Conservation (phyloP, 2,329 filamentous ascomycete species). For the Cercospora sesami region DNA sequence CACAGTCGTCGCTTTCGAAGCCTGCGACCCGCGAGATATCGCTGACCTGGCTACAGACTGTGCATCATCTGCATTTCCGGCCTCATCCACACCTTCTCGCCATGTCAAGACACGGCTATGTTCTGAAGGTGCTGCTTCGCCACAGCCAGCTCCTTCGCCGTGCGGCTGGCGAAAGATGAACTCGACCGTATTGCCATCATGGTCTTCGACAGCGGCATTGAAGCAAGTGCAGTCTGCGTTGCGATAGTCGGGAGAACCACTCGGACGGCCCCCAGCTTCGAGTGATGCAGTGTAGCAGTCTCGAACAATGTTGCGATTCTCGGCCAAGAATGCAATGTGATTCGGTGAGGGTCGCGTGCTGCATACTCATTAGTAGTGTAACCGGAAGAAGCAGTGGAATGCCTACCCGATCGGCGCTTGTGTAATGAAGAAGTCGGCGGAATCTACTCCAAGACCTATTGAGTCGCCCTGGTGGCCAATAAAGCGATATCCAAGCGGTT, state of each 20-base stretch:
- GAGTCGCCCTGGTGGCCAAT: slow-evolving; percentile 62
- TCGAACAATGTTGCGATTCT: slow-evolving; percentile 64
- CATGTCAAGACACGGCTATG: slow-evolving; percentile 49
- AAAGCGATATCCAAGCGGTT: slow-evolving; percentile 75
- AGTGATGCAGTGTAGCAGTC: slow-evolving; percentile 71
- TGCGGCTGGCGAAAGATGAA: slow-evolving; percentile 60
- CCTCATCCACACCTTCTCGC: slow-evolving; percentile 43
- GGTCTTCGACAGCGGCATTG: slow-evolving; percentile 67
- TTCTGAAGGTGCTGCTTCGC: slow-evolving; percentile 43
- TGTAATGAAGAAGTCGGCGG: slow-evolving; percentile 64
- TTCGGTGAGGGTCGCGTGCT: slow-evolving; percentile 36
- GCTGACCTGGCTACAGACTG: slow-evolving; percentile 26
- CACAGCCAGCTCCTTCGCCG: slow-evolving; percentile 39
- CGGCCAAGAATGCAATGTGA: slow-evolving; percentile 63
- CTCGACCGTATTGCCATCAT: slow-evolving; percentile 82
- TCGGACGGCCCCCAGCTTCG: slow-evolving; percentile 62
- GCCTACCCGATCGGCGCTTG: slow-evolving; percentile 61
- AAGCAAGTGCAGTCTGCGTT: slow-evolving; percentile 58
- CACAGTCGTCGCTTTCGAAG: slow-evolving; percentile 27
- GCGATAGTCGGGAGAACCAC: slow-evolving; percentile 57
- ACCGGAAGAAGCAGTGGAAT: neutral
- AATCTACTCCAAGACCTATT: slow-evolving; percentile 60
- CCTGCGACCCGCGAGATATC: slow-evolving; percentile 13
- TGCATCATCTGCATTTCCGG: slow-evolving; percentile 27
- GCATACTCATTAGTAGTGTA: slow-evolving; percentile 14